These are phyloP conservation scores for Pseudogymnoascus sp. DNA, from an alignment of 2,329 filamentous ascomycete genomes.

Conservation along the genomic window DNA sequence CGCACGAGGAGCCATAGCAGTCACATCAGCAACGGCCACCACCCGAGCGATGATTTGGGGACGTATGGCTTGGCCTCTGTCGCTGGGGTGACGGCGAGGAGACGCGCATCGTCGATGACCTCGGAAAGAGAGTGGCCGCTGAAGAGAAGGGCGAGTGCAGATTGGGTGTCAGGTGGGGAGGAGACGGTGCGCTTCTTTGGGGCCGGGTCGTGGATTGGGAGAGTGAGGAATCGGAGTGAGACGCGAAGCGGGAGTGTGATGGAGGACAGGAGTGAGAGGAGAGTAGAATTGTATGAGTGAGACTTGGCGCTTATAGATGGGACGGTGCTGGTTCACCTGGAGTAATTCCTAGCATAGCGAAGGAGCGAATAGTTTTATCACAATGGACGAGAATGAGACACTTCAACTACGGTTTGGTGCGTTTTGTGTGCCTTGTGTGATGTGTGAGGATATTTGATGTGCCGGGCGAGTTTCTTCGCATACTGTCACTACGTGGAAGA, in stretches of 20 bases:
- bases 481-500: too few relatives aligned
- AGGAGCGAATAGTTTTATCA: slow-evolving; percentile 1
- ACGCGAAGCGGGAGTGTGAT: background rate
- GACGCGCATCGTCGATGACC: background rate
- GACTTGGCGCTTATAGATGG: background rate
- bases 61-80: background rate
- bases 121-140: background rate
- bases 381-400: background rate
- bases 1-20: background rate
- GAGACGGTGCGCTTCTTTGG: background rate
- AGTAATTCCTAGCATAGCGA: background rate
- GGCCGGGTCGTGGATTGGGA: background rate
- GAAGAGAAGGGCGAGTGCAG: background rate
- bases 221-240: background rate
- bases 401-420: background rate
- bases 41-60: background rate
- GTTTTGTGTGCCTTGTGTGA: background rate
- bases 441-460: background rate
- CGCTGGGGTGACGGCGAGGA: background rate
- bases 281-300: background rate
- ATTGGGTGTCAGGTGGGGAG: background rate
- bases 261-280: background rate
- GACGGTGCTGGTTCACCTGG: background rate
- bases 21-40: background rate
- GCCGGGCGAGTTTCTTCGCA: too few relatives aligned